Percentiles rank a stretch among this genome's conserved stretches.
These are phyloP conservation scores for Euphorbia schlechtendalii DNA, from an alignment of 441 rosid genomes.

Conservation along the genomic window DNA sequence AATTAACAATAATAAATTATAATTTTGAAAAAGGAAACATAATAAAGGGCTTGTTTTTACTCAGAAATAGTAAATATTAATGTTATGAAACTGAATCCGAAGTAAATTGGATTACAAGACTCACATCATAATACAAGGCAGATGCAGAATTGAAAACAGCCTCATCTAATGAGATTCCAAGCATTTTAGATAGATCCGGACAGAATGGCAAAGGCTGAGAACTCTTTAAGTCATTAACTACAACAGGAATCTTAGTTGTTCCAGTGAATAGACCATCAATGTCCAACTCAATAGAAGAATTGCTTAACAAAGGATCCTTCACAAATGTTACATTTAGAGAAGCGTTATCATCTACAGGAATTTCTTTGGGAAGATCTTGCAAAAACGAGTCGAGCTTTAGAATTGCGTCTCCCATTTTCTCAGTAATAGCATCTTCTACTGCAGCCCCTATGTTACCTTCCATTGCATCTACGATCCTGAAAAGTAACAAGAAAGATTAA, in stretches of 20 bases:
- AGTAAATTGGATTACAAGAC: slow-evolving; percentile 35
- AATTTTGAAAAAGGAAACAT: not conserved
- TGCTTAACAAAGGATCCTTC: slow-evolving; percentile 48
- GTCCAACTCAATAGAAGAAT: slow-evolving; percentile 69
- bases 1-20: slow-evolving; percentile 12
- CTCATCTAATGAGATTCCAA: slow-evolving; percentile 79
- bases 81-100: not conserved
- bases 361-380: slow-evolving; percentile 74
- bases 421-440: slow-evolving; percentile 66
- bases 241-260: slow-evolving; percentile 23
- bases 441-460: slow-evolving; percentile 64
- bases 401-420: slow-evolving; percentile 62
- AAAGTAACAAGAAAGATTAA: slow-evolving; percentile 17
- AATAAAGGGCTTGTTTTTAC: slow-evolving; percentile 5
- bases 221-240: slow-evolving; percentile 21
- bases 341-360: slow-evolving; percentile 79
- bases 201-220: slow-evolving; percentile 44
- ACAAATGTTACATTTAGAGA: slow-evolving; percentile 76
- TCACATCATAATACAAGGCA: slow-evolving; percentile 74
- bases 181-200: slow-evolving; percentile 60
- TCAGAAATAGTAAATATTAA: not conserved
- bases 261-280: slow-evolving; percentile 67
- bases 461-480: slow-evolving; percentile 85
- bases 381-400: slow-evolving; percentile 65
- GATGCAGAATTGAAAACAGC: slow-evolving; percentile 87